Evolutionary conservation across 495 filamentous ascomycete genomes (phyloP), one percentile per base, ranked within the genome.

Genomic region (Halenospora varia): DNA sequence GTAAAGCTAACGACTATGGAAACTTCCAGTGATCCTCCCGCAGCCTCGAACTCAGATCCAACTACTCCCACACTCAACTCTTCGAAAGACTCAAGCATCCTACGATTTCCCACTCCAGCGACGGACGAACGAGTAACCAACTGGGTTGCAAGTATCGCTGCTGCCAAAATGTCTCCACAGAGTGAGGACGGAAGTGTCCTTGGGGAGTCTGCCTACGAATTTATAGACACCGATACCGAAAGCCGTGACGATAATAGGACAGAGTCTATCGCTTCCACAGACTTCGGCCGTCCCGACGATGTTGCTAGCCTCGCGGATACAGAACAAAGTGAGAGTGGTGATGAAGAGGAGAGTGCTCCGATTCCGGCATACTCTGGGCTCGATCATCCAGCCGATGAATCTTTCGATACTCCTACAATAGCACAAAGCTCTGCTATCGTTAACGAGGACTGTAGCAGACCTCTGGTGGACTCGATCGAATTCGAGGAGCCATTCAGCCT

Each of bases 401-500:
- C 59, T 57, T 60, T 68, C 25, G 65, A 69, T 29, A 66, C 63
- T 41, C 63, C 66, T 20, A 63, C 57, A 29, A 56, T 66, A 51
- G 61, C 59, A n/a, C 39, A 56, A 20, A 68, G 66, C 50, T 55
- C 59, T 59, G 47, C 56, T 18, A 62, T 69, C 11, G 51, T 69
- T 10, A 56, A 68, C 45, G 70, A 65, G 19, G 74, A 73, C 39
- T 25, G 67, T 4, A 71, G 73, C 22, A 66, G 57, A 19, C 63
- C 67, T 26, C 66, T 71, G 35, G 49, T 57, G 40, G 62, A 62
- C 3, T 74, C 71, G 3, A 86, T 88, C 66, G 82, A 83, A 53
- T 86, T 88, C 54, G 71, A 79, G 20, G 84, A 88, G 62, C 79
- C 79, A 10, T 77, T 79, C 41, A 72, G 69, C 53, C 70, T 75